These are phyloP conservation scores for Flaveria linearis DNA, from an alignment of 129 eudicot species.

Conservation along the genomic window DNA sequence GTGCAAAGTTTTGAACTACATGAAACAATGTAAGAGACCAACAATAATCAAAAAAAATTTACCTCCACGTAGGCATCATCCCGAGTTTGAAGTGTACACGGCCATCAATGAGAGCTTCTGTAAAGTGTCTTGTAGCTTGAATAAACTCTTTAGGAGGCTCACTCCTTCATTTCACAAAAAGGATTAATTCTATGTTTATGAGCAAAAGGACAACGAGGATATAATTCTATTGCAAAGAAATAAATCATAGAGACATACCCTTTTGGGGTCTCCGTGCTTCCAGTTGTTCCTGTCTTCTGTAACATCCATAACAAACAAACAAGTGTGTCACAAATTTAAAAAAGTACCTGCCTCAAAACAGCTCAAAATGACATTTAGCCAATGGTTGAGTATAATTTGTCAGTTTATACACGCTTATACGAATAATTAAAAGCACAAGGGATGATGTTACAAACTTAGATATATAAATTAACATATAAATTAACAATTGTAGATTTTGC, in stretches of 20 bases:
- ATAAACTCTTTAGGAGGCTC: slow-evolving; percentile 39
- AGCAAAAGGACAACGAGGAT: background rate
- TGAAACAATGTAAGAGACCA: background rate
- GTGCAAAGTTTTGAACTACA: background rate
- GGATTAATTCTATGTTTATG: no score
- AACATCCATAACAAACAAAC: slow-evolving; percentile 16
- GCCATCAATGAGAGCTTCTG: slow-evolving; percentile 58
- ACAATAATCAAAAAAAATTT: background rate
- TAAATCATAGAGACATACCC: slow-evolving; percentile 20
- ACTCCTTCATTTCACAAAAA: slow-evolving; percentile 10
- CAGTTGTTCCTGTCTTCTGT: background rate
- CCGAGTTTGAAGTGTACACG: slow-evolving; percentile 38
- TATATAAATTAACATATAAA: background rate
- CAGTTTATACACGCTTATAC: background rate
- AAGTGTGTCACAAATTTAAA: background rate
- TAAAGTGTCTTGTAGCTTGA: slow-evolving; percentile 55
- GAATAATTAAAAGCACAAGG: no score
- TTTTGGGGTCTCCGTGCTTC: background rate
- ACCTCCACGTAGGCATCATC: slow-evolving; percentile 69
- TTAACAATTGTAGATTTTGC: no score
- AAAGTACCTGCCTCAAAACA: background rate
- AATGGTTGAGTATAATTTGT: no score
- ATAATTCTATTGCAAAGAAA: background rate
- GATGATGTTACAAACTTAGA: background rate
- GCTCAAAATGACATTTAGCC: no score